Evolutionary conservation across 352 stramenopile genomes (phyloP), one percentile per base, ranked within the genome.

Genomic region (Globisporangium acanthophoron): DNA sequence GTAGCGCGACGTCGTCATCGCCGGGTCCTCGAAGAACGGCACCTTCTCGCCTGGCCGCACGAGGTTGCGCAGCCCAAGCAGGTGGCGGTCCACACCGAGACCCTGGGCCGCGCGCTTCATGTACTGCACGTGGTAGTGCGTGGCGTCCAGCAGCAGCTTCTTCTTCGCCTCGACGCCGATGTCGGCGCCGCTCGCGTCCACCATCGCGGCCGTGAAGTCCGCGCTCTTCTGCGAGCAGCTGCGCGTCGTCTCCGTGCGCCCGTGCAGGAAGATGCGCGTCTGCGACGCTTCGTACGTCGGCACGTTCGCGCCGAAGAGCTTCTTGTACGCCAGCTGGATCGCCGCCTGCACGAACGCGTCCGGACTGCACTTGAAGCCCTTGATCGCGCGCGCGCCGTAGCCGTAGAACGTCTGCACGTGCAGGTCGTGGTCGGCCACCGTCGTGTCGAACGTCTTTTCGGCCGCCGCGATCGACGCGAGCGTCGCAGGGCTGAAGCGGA

Each of bases 331-430:
- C 29, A 98, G 67, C 64, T 99, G 96, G 59, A 98, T 97, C 39
- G 92, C 92, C 31, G 98, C 73, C 76, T 99, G 96, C 54, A 97
- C 89, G 65, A 96, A 98, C 11, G 91, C 93, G 74, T 99, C 96
- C 6, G 96, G 96, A 46, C 86, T 97, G 63, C 88, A 91, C 27
- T 81, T 79, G 57, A 90, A 94, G 9, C 62, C 73, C 76, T 98
- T 98, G 59, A 98, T 97, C 8, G 73, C 69, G 37, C 75, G 74
- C 35, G 78, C 87, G 47, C 94, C 92, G 66, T 96, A 98, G 49
- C 85, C 88, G 65, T 87, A 85, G 65, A 98, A 96, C 39, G 74
- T 74, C 47, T 88, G 75, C 31, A 98, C 83, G 39, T 96, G 75
- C 50, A 96, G 72, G 33, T 97, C 86, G 66, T 97, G 92, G 69